Base-by-base conservation (phyloP, 2,329 filamentous ascomycete species). In the Ophiostoma piceae region DNA sequence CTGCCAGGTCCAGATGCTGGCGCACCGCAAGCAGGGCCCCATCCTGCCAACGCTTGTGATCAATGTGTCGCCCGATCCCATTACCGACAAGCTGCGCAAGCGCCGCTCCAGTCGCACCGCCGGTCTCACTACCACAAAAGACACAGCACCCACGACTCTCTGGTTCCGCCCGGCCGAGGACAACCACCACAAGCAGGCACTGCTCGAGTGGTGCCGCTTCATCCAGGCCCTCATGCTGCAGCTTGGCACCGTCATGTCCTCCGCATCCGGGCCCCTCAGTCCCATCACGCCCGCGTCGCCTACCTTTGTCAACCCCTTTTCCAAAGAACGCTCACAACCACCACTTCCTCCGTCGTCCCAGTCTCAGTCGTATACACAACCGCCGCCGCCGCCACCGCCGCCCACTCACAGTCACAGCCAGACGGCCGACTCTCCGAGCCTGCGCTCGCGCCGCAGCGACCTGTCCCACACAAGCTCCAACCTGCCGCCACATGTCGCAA, bases 31-130 rank as follows among this genome's bases (percentile, higher is more conserved):
- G 74, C 86, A 88, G 74, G 84, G 84, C 0, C 83, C 85, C 12
- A 80, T 84, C 4, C 77, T 87, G 8, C 86, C 86, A 1, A 90
- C 88, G 6, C 81, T 90, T 14, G 80, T 88, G 65, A 76, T 90
- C 51, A 85, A 80, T 73, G 78, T 90, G 66, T 80, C 82, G 29
- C 81, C 82, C 26, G 83, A 85, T 73, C 80, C 82, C 0, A 74
- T 78, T 9, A 81, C 83, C 51, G 87, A 89, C 73, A 88, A 87
- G 76, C 80, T 87, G 72, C 84, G 86, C 69, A 90, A 89, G 74
- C 84, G 88, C 67, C 83, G 88, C 71, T 90, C 88, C 66, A 90
- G 87, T 73, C 83, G 87, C 71, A 85, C 88, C 3, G 83, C 85
- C 3, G 85, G 85, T 2, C 79, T 90, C 29, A 83, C 83, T 11